Conservation (phyloP, 371 early-diverging fungal genomes). For the Apophysomyces ossiformis region DNA sequence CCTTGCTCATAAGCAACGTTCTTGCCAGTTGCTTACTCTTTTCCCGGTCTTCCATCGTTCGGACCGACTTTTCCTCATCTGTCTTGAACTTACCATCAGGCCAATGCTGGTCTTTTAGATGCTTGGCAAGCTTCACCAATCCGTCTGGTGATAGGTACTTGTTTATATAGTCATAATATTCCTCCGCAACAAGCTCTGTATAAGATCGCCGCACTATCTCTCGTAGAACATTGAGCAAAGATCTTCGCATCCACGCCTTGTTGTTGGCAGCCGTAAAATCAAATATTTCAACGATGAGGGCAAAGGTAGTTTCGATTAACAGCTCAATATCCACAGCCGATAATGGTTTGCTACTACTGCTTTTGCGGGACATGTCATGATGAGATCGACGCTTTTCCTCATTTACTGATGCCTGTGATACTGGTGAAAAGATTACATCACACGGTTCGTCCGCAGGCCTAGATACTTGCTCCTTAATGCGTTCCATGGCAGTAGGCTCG, state of each 20-base stretch:
- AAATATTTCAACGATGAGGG: conserved; percentile 50
- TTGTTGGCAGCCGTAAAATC: conserved; percentile 51
- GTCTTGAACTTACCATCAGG: conserved; percentile 36
- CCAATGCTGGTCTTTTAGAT: conserved; percentile 40
- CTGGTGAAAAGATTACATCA: neutral
- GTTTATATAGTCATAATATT: conserved; percentile 43
- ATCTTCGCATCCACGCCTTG: conserved; percentile 52
- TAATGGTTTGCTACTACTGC: conserved; percentile 18
- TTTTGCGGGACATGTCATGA: neutral
- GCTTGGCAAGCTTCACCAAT: conserved; percentile 29
- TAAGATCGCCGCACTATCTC: conserved; percentile 56
- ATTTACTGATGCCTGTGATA: neutral
- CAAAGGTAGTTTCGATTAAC: conserved; percentile 54
- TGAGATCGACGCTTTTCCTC: neutral
- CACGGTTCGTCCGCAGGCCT: conserved; percentile 1
- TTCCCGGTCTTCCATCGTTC: conserved; percentile 41
- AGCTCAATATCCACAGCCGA: conserved; percentile 50
- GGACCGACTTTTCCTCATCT: neutral
- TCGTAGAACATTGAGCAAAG: conserved; percentile 42
- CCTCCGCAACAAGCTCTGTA: conserved; percentile 44
- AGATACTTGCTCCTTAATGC: neutral
- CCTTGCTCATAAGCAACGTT: conserved; percentile 31
- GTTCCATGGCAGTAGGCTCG: conserved; percentile 1
- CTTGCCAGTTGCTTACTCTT: conserved; percentile 34
- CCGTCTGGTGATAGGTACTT: conserved; percentile 43